Percentiles rank a stretch among this genome's conserved stretches.
phyloP scores from a whole-genome alignment of 257 asterid genomes.

The Solanum peruvianum region DNA sequence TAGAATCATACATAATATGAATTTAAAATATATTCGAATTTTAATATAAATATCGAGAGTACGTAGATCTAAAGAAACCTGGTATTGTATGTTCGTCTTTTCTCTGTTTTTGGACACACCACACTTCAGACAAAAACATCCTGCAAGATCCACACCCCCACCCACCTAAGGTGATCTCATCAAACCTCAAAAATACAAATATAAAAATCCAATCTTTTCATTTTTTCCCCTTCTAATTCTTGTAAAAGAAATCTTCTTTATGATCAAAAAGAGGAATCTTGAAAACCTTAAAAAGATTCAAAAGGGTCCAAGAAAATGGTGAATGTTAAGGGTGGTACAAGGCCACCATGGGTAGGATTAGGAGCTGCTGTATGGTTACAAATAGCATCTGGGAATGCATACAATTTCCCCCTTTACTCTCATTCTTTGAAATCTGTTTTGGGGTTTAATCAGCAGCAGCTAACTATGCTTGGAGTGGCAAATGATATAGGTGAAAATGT shows the following conservation, averaged over 20 bases:
- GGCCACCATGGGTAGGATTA: constrained; percentile 79
- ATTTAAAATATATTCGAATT: too few relatives aligned
- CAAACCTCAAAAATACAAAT: neutral
- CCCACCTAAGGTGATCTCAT: neutral
- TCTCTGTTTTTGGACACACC: neutral
- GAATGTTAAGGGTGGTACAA: constrained; percentile 37
- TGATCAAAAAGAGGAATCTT: neutral
- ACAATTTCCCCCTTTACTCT: constrained; percentile 61
- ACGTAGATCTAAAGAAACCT: neutral
- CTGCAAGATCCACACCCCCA: neutral
- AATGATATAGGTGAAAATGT: constrained; percentile 64
- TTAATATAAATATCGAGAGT: fast-evolving
- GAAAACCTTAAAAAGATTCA: neutral
- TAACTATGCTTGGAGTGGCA: constrained; percentile 69
- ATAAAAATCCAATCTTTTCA: neutral
- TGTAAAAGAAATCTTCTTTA: neutral
- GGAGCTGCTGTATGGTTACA: constrained; percentile 72
- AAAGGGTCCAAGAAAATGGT: constrained; percentile 10
- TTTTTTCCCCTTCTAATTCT: neutral
- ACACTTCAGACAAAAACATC: neutral
- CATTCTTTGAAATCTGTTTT: constrained; percentile 56
- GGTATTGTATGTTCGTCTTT: neutral
- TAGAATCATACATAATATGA: fast-evolving
- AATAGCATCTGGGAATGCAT: constrained; percentile 57
- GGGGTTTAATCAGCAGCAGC: constrained; percentile 52